phyloP scores from a whole-genome alignment of 129 eudicot species.

The Pulicaria dysenterica region DNA sequence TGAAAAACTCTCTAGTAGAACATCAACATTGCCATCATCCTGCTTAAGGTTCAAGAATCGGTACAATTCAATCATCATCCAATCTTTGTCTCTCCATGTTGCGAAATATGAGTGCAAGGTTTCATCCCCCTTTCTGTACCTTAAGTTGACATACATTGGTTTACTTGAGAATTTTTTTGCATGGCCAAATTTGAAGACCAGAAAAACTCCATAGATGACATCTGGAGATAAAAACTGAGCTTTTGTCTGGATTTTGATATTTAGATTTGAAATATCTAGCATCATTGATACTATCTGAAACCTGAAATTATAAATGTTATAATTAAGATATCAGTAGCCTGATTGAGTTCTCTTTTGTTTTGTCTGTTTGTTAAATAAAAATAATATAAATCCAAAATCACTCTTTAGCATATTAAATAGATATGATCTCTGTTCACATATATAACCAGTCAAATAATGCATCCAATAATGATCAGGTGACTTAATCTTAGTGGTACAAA shows the following conservation, averaged over 20 bases:
- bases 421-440: too few relatives aligned
- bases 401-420: too few relatives aligned
- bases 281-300: conserved; percentile 9
- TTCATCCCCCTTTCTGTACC: not conserved
- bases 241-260: not conserved
- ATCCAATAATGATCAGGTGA: too few relatives aligned
- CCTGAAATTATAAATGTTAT: too few relatives aligned
- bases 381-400: too few relatives aligned
- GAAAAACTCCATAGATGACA: conserved; percentile 12
- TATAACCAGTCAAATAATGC: too few relatives aligned
- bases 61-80: conserved; percentile 23
- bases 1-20: conserved; percentile 7
- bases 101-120: conserved; percentile 12
- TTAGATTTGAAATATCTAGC: conserved; percentile 4
- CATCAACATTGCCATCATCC: not conserved
- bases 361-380: too few relatives aligned
- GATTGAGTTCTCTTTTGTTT: too few relatives aligned
- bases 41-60: not conserved
- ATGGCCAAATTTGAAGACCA: conserved; percentile 15
- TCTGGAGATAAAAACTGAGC: conserved; percentile 10
- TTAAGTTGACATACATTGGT: conserved; percentile 13
- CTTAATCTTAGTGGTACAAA: too few relatives aligned
- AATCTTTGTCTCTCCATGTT: not conserved
- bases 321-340: too few relatives aligned
- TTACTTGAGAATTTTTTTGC: not conserved